Evolutionary conservation across 129 eudicot species (phyloP).

Genomic region (Lonicera japonica): DNA sequence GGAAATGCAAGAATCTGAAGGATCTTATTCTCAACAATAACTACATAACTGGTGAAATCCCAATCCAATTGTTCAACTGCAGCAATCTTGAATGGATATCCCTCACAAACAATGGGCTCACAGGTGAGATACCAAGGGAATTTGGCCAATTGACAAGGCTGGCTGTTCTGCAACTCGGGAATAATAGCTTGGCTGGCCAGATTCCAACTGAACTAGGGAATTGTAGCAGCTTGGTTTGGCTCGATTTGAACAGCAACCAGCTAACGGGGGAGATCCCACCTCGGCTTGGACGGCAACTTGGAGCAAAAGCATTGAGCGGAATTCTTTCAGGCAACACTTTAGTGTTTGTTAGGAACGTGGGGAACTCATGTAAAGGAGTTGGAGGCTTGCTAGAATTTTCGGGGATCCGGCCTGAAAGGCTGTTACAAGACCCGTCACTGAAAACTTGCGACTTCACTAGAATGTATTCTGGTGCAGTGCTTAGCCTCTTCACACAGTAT

Average conservation of each 20-base stretch:
- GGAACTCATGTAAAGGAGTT: constrained; percentile 86
- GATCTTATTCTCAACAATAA: constrained; percentile 83
- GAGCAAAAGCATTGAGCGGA: constrained; percentile 63
- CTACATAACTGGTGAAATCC: constrained; percentile 57
- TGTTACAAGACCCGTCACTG: constrained; percentile 68
- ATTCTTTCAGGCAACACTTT: constrained; percentile 77
- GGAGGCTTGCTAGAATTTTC: constrained; percentile 88
- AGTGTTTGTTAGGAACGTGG: constrained; percentile 77
- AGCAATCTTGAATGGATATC: constrained; percentile 87
- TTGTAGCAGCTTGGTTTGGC: constrained; percentile 86
- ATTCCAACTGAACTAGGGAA: constrained; percentile 61
- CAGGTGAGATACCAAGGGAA: constrained; percentile 73
- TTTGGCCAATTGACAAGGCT: constrained; percentile 61
- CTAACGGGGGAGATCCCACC: constrained; percentile 72
- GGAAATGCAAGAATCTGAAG: constrained; percentile 66
- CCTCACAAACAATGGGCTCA: constrained; percentile 65
- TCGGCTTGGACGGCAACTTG: constrained; percentile 69
- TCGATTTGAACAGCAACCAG: constrained; percentile 74
- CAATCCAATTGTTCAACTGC: constrained; percentile 58
- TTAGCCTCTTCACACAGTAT: constrained; percentile 73
- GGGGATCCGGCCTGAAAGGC: constrained; percentile 84
- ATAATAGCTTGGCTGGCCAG: constrained; percentile 64
- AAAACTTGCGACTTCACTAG: constrained; percentile 79
- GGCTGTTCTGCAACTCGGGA: constrained; percentile 77
- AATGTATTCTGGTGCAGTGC: constrained; percentile 83